Conservation (phyloP, 2,329 filamentous ascomycete genomes). For the Stemphylium beticola region DNA sequence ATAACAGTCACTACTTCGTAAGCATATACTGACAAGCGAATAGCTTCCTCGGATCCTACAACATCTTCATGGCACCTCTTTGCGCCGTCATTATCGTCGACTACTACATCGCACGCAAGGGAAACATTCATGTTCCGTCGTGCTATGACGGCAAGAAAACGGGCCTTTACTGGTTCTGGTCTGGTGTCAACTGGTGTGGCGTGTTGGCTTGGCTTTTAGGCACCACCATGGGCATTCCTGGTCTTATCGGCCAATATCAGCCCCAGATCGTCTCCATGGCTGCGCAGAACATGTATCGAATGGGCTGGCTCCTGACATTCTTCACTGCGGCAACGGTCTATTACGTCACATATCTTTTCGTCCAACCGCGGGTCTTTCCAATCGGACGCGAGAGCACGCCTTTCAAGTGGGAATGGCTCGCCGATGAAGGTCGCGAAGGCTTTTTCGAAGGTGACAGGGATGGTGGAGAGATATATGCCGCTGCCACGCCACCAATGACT, state of each 20-base stretch:
- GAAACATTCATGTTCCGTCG: conserved; percentile 51
- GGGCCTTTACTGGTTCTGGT: conserved; percentile 40
- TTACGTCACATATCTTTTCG: conserved; percentile 22
- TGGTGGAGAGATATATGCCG: conserved; percentile 14
- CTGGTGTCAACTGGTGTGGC: conserved; percentile 45
- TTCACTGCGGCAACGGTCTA: conserved; percentile 38
- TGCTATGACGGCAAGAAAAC: conserved; percentile 40
- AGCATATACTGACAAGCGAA: conserved; percentile 2
- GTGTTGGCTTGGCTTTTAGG: conserved; percentile 37
- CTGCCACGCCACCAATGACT: conserved; percentile 20
- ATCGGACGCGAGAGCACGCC: conserved; percentile 25
- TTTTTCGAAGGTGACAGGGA: conserved; percentile 40
- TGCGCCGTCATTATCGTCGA: conserved; percentile 48
- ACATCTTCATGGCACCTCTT: conserved; percentile 52
- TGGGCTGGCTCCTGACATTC: conserved; percentile 45
- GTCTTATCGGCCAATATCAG: conserved; percentile 40
- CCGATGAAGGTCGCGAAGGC: conserved; percentile 35
- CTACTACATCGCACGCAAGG: conserved; percentile 49
- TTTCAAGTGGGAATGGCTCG: conserved; percentile 27
- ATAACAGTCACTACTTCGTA: not conserved
- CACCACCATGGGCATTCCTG: conserved; percentile 44
- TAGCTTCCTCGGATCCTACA: conserved; percentile 53
- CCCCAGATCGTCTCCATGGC: conserved; percentile 41
- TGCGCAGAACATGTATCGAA: conserved; percentile 45
- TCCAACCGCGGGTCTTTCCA: conserved; percentile 28